These are phyloP conservation scores for Seiridium cupressi DNA, from an alignment of 2,329 filamentous ascomycete genomes.

Conservation along the genomic window DNA sequence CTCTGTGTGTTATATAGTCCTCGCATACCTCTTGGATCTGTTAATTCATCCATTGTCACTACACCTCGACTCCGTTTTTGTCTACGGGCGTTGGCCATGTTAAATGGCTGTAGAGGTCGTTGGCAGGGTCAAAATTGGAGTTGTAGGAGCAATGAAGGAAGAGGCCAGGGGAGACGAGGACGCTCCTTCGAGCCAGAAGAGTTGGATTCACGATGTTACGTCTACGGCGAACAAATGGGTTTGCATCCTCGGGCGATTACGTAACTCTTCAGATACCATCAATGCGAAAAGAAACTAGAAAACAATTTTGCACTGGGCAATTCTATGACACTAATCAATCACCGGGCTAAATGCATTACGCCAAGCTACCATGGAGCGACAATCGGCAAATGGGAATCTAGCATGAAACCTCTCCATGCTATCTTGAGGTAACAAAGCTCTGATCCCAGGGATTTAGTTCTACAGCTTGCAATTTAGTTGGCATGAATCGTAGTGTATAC, in stretches of 20 bases:
- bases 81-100: background rate
- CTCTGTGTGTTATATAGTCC: background rate
- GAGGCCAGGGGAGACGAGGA: conserved; percentile 12
- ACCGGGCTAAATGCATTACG: no score
- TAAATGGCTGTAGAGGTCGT: background rate
- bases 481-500: no score
- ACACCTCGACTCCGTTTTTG: background rate
- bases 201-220: conserved; percentile 23
- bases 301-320: background rate
- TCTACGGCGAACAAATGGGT: conserved; percentile 6
- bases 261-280: conserved; percentile 1
- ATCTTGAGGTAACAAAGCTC: no score
- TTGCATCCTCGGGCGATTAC: background rate
- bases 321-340: no score
- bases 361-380: no score
- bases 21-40: background rate
- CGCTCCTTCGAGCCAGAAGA: no score
- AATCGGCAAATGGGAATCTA: no score
- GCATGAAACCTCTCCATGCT: no score
- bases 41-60: no score
- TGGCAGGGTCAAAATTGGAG: background rate
- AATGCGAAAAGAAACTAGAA: conserved; percentile 4
- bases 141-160: conserved; percentile 13
- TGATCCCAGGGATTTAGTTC: no score
- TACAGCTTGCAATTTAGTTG: no score